A percentile compares a stretch with the other conserved stretches of the same genome.
Conservation (phyloP, 1,284 basidiomycete genomes). For the Apiotrichum gracile region DNA sequence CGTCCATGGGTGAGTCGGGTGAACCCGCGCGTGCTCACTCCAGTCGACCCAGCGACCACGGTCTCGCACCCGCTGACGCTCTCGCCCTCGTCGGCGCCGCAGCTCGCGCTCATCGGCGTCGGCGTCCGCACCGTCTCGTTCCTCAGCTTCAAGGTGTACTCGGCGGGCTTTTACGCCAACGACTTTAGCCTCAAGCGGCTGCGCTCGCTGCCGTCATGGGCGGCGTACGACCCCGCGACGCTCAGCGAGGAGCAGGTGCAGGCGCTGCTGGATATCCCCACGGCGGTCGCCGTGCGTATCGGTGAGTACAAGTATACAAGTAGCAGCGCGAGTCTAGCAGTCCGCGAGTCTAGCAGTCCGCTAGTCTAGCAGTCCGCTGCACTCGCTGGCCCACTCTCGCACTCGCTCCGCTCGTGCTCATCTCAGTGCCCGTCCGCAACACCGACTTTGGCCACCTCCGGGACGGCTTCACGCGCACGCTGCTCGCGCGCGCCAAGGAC, state of each 20-base stretch:
- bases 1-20: too few relatives aligned
- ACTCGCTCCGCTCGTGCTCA: too few relatives aligned
- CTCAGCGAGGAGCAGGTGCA: slow-evolving; percentile 6
- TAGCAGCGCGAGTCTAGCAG: too few relatives aligned
- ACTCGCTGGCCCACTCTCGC: too few relatives aligned
- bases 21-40: too few relatives aligned
- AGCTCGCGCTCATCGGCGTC: slow-evolving; percentile 49
- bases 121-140: slow-evolving; percentile 55
- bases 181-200: slow-evolving; percentile 23
- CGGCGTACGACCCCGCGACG: background rate
- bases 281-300: slow-evolving; percentile 43
- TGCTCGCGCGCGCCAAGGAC: slow-evolving; percentile 49
- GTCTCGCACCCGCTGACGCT: slow-evolving; percentile 40
- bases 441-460: slow-evolving; percentile 54
- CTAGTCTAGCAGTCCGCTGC: too few relatives aligned
- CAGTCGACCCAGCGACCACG: slow-evolving; percentile 42
- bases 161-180: slow-evolving; percentile 51
- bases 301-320: slow-evolving; percentile 22
- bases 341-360: background rate
- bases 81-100: slow-evolving; percentile 20
- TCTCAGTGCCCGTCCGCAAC: slow-evolving; percentile 50
- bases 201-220: background rate
- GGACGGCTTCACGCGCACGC: slow-evolving; percentile 52
- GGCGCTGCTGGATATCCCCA: slow-evolving; percentile 13
- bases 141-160: slow-evolving; percentile 52